A percentile compares a stretch with the other conserved stretches of the same genome.
These are phyloP conservation scores for Beauveria bassiana DNA, from an alignment of 2,329 filamentous ascomycete species.

Conservation along the genomic window DNA sequence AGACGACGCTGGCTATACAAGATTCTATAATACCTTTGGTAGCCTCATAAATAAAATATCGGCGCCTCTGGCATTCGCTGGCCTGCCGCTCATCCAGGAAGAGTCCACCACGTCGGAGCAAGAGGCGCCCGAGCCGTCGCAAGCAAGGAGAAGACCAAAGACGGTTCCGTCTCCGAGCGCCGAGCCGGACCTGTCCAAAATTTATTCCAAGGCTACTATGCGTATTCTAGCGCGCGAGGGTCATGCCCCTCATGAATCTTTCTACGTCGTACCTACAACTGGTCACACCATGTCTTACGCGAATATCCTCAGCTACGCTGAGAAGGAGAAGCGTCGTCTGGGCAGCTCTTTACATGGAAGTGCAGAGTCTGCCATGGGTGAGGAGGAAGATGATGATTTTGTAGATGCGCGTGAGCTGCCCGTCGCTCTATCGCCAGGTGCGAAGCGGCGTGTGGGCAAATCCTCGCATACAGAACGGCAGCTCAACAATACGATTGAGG, in stretches of 20 bases:
- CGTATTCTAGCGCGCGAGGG: conserved; percentile 67
- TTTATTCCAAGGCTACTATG: conserved; percentile 81
- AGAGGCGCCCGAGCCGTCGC: conserved; percentile 29
- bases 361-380: conserved; percentile 40
- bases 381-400: conserved; percentile 72
- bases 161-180: conserved; percentile 22
- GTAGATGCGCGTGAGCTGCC: conserved; percentile 74
- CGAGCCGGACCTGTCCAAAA: conserved; percentile 71
- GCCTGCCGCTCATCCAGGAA: conserved; percentile 65
- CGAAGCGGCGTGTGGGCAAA: conserved; percentile 33
- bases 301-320: conserved; percentile 67
- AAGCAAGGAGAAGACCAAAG: conserved; percentile 30
- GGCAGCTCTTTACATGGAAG: conserved; percentile 43
- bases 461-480: conserved; percentile 34
- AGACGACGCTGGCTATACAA: conserved; percentile 72
- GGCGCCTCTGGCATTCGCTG: conserved; percentile 85
- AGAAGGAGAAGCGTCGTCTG: conserved; percentile 56
- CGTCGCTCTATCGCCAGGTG: conserved; percentile 34
- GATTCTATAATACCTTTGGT: conserved; percentile 89
- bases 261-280: conserved; percentile 89
- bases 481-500: conserved; percentile 67
- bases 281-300: conserved; percentile 92
- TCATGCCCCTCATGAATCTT: conserved; percentile 62
- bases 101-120: conserved; percentile 27
- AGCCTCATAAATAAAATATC: conserved; percentile 82